Base-by-base conservation (phyloP, 1,139 yeast genomes). In the Kodamaea plutei region DNA sequence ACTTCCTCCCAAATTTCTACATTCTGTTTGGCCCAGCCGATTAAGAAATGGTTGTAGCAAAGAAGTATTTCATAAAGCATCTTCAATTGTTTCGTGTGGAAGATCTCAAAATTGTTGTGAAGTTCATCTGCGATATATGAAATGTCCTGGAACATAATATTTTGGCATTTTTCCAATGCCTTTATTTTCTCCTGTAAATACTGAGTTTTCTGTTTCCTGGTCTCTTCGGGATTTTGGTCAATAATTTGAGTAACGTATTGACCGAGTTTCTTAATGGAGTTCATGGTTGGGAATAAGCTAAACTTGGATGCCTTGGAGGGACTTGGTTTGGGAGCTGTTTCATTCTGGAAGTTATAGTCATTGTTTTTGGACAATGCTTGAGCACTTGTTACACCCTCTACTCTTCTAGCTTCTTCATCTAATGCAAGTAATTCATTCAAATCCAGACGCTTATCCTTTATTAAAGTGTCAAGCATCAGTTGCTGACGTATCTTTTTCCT, bases 1-100 rank as follows among this genome's bases (percentile, higher is more conserved):
- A 82, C 78, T 39, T 80, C 88, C 45, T 78, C 79, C 91, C 91
- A 82, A 30, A 76, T 68, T 43, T 81, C 87, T 30, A 78, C 57
- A 48, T 80, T 81, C 57, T 78, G 78, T 45, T 66, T 69, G 4
- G 85, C 84, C 88, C 89, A 82, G 36, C 71, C 77, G 22, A 78
- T 59, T 28, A 82, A 69, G 36, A 76, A 72, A 26, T 73, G 61
- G 35, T 79, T 72, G 46, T 79, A 81, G 16, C 75, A 70, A 27
- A 63, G 43, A 18, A 75, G 53, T 21, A 68, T 66, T 28, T 58
- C 63, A 37, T 59, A 64, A 20, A 69, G 63, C 29, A 58, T 50
- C 31, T 53, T 54, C 53, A 79, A 64, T 43, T 77, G 76, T 35
- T 61, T 61, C 31, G 62, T 58, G 38, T 72, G 79, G 50, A 77